These are phyloP conservation scores for Naganishia sp. DNA, from an alignment of 1,284 basidiomycete genomes.

Conservation along the genomic window DNA sequence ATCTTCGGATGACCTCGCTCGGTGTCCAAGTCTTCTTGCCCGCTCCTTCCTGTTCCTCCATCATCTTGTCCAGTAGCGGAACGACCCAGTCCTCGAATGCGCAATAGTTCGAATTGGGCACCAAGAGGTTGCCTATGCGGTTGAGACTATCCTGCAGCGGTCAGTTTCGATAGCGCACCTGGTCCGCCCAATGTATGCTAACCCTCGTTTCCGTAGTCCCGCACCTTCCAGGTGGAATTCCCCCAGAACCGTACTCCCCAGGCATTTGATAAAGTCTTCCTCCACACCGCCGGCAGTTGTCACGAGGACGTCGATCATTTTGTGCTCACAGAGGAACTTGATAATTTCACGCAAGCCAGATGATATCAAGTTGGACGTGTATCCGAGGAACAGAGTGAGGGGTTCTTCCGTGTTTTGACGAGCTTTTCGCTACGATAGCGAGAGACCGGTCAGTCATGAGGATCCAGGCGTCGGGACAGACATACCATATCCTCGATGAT, in stretches of 20 bases:
- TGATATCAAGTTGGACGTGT: conserved; percentile 98
- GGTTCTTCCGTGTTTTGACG: conserved; percentile 48
- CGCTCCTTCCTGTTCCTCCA: conserved; percentile 75
- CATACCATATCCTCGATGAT: conserved; percentile 55
- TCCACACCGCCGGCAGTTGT: conserved; percentile 98
- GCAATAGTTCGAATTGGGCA: conserved; percentile 99
- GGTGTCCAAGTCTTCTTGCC: conserved; percentile 71
- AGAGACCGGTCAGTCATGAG: not conserved
- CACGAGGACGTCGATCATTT: conserved; percentile 84
- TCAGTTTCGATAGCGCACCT: not conserved
- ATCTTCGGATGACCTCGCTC: conserved; percentile 83
- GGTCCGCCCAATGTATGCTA: conserved; percentile 27
- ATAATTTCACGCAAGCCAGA: conserved; percentile 95
- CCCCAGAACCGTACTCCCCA: conserved; percentile 91
- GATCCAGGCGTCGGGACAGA: not conserved
- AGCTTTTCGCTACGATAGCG: conserved; percentile 42
- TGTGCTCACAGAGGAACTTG: conserved; percentile 89
- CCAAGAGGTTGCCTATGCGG: conserved; percentile 94
- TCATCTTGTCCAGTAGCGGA: conserved; percentile 89
- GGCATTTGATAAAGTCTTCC: conserved; percentile 98
- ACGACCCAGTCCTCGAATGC: conserved; percentile 98
- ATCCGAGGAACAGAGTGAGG: conserved; percentile 85
- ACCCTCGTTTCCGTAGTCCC: conserved; percentile 76
- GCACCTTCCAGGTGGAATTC: conserved; percentile 92
- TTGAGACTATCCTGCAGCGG: conserved; percentile 64